phyloP scores from a whole-genome alignment of 75 land plant genomes.

The Sequoiadendron giganteum region DNA sequence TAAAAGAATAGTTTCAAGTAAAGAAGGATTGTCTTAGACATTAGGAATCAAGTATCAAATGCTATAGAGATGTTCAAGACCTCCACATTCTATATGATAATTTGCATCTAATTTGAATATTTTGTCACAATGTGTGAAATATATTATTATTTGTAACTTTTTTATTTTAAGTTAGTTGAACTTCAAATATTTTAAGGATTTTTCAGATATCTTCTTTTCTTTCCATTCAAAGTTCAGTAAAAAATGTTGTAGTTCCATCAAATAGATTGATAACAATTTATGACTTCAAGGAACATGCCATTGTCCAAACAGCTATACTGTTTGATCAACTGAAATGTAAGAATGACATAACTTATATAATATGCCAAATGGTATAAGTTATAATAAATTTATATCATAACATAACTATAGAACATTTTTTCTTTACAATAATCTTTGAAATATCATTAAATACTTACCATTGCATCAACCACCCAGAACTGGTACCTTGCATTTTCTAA shows the following conservation, averaged over 20 bases:
- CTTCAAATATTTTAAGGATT: no score
- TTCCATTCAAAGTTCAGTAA: no score
- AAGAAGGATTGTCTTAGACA: no score
- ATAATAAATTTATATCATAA: neutral
- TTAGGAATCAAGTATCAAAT: no score
- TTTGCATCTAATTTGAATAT: no score
- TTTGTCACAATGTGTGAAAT: neutral
- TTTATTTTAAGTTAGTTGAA: neutral
- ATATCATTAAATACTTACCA: slow-evolving; percentile 36
- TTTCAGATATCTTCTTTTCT: no score
- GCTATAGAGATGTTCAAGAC: no score
- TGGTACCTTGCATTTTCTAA: slow-evolving; percentile 76
- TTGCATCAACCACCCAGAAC: slow-evolving; percentile 94
- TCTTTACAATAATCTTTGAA: neutral
- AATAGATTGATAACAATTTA: neutral
- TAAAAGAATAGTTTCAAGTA: no score
- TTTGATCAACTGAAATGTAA: neutral
- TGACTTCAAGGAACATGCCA: neutral
- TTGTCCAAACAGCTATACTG: neutral
- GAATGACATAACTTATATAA: neutral
- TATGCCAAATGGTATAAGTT: neutral
- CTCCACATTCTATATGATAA: no score
- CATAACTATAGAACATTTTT: neutral
- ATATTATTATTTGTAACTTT: no score
- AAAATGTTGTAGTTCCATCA: neutral